phyloP scores from a whole-genome alignment of 495 filamentous ascomycete genomes.

The Thozetella sp. region DNA sequence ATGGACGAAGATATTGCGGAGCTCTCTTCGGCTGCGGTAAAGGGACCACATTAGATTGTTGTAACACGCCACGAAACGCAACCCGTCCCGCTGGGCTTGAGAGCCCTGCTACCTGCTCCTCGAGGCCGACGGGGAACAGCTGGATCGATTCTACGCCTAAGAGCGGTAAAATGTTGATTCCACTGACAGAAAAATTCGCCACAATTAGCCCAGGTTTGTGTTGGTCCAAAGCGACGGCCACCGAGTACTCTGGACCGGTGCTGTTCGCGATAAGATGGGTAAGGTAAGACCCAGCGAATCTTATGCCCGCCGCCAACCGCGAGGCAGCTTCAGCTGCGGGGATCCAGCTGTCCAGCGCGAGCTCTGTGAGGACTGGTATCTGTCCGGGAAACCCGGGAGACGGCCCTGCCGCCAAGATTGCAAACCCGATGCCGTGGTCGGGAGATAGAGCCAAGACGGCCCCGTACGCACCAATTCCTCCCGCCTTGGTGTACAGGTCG shows the following conservation, averaged over 20 bases:
- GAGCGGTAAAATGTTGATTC: neutral
- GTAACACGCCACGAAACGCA: no score
- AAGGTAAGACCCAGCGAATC: conserved; percentile 3
- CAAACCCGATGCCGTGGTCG: conserved; percentile 41
- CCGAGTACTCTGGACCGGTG: neutral
- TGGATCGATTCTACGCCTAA: neutral
- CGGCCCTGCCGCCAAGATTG: conserved; percentile 34
- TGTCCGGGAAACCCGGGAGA: neutral
- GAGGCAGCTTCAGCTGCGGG: neutral
- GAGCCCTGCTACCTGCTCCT: neutral
- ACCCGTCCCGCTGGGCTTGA: no score
- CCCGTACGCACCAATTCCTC: conserved; percentile 34
- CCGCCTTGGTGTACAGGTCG: conserved; percentile 49
- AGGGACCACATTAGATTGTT: no score
- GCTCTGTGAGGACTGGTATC: conserved; percentile 2
- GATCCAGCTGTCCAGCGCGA: neutral
- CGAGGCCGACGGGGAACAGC: neutral
- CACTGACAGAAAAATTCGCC: neutral
- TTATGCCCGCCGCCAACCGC: neutral
- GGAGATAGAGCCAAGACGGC: conserved; percentile 34
- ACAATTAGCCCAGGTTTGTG: neutral
- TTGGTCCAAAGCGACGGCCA: neutral
- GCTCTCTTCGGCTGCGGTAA: no score
- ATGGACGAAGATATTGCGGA: no score
- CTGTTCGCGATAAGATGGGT: neutral